Evolutionary conservation across 2,329 filamentous ascomycete species (phyloP), one percentile per base, ranked within the genome.

Genomic region (Fusarium incarnatum): DNA sequence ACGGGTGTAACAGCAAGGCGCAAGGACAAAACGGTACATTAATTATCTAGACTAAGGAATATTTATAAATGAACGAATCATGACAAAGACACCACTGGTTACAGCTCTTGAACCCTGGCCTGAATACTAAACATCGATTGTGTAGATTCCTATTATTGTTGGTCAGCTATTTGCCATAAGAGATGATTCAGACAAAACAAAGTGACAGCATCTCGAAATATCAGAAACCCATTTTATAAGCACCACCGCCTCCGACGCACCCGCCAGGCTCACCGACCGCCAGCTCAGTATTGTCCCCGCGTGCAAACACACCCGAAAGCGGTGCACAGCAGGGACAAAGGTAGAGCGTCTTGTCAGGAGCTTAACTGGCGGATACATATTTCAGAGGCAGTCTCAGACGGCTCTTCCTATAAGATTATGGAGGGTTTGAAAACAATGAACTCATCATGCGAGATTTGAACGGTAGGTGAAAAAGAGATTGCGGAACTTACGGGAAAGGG

Each of bases 191-290:
- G 37, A 55, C 40, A 64, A 28, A 48, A 54, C 40, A 64, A 61
- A 25, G 13, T 30, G 54, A 54, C 16, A 64, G 61, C 50, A 76
- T 77, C 75, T 80, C 77, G 68, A 75, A 74, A 73, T 72, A 68
- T 83, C 81, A 83, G 81, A 83, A 82, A 83, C 81, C 81, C 80
- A 77, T 68, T 73, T 78, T 83, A 81, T 80, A 83, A 83, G 81
- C 81, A 83, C 79, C 73, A 83, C 81, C 73, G 72, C 81, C 77
- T 76, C 74, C 79, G 76, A 77, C 79, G 62, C 72, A 70, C 71
- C 73, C 75, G 73, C 67, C 77, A 76, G 71, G 72, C 66, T 71
- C 68, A 68, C 68, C 60, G 50, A 67, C 68, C 54, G 60, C 65
- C 75, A 60, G 60, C 67, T 61, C 74, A 61, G 28, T 59, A 64